Evolutionary conservation across 495 filamentous ascomycete species (phyloP).

Genomic region (Aspergillus egyptiacus): DNA sequence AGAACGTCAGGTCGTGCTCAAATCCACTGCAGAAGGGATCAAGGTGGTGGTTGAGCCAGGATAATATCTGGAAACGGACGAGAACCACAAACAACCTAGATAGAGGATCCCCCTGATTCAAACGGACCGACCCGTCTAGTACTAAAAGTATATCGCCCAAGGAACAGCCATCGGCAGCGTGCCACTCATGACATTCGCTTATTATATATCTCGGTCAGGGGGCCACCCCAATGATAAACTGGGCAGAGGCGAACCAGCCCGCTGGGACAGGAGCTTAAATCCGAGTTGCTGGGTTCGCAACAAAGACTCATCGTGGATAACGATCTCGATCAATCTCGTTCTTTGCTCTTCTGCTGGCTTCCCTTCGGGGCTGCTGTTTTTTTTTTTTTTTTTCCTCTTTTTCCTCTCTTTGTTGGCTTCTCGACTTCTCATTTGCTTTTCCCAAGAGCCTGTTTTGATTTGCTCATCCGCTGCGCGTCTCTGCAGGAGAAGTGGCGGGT

Average conservation of each 20-base stretch:
- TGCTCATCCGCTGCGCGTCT: slow-evolving; percentile 24
- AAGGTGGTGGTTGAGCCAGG: slow-evolving; percentile 3
- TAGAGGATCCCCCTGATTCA: neutral
- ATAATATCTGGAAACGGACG: slow-evolving; percentile 13
- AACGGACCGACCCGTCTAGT: neutral
- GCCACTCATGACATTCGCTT: neutral
- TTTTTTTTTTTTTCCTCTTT: slow-evolving; percentile 17
- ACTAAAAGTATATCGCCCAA: neutral
- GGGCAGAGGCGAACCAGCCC: slow-evolving; percentile 13
- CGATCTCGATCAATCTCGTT: slow-evolving; percentile 1
- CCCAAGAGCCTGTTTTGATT: slow-evolving; percentile 17
- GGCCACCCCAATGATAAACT: slow-evolving; percentile 2
- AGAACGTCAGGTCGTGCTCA: slow-evolving; percentile 1
- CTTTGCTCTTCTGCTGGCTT: slow-evolving; percentile 11
- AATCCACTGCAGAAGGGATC: slow-evolving; percentile 2
- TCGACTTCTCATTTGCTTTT: slow-evolving; percentile 16
- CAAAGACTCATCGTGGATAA: neutral
- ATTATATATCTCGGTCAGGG: slow-evolving; percentile 13
- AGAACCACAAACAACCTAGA: slow-evolving; percentile 5
- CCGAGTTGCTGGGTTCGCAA: slow-evolving; percentile 10
- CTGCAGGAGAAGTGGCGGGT: slow-evolving; percentile 39
- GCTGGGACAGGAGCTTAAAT: slow-evolving; percentile 14
- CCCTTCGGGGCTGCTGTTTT: slow-evolving; percentile 3
- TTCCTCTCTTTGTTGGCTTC: slow-evolving; percentile 13
- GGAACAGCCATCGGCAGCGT: neutral